phyloP scores from a whole-genome alignment of 768 basidiomycete species.

The Fomitopsis serialis region DNA sequence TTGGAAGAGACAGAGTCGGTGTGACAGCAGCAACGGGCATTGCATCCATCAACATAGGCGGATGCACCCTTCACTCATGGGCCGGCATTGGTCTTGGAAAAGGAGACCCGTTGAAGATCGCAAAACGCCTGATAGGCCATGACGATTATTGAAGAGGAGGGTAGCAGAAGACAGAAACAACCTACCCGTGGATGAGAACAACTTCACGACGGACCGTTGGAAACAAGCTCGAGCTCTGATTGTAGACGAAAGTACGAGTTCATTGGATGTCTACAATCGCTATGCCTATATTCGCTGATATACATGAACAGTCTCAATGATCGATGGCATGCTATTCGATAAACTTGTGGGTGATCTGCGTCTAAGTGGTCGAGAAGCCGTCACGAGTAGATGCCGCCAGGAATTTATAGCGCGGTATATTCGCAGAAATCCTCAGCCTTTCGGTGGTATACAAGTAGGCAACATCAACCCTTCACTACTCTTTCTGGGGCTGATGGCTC shows the following conservation, averaged over 20 bases:
- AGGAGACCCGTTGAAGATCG: constrained; percentile 46
- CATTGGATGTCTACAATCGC: not conserved
- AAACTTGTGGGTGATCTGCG: constrained; percentile 53
- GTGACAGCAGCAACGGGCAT: constrained; percentile 81
- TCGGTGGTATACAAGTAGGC: constrained; percentile 80
- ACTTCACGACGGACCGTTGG: constrained; percentile 52
- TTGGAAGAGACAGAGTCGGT: constrained; percentile 38
- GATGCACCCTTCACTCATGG: constrained; percentile 71
- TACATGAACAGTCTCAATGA: constrained; percentile 87
- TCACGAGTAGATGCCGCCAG: constrained; percentile 25
- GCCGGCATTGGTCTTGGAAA: constrained; percentile 75
- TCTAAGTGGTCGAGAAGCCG: constrained; percentile 8
- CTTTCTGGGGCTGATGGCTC: not conserved
- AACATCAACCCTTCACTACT: not conserved
- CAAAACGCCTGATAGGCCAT: constrained; percentile 46
- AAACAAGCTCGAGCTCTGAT: constrained; percentile 56
- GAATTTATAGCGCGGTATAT: constrained; percentile 58
- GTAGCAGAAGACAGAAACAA: too few relatives aligned
- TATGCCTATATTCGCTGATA: too few relatives aligned
- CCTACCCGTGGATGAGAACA: not conserved
- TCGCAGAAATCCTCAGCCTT: constrained; percentile 50
- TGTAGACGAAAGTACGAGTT: constrained; percentile 73
- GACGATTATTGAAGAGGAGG: not conserved
- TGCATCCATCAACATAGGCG: constrained; percentile 78
- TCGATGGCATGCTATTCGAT: constrained; percentile 75